phyloP scores from a whole-genome alignment of 192 early-diverging fungal species.

The Mortierella claussenii region DNA sequence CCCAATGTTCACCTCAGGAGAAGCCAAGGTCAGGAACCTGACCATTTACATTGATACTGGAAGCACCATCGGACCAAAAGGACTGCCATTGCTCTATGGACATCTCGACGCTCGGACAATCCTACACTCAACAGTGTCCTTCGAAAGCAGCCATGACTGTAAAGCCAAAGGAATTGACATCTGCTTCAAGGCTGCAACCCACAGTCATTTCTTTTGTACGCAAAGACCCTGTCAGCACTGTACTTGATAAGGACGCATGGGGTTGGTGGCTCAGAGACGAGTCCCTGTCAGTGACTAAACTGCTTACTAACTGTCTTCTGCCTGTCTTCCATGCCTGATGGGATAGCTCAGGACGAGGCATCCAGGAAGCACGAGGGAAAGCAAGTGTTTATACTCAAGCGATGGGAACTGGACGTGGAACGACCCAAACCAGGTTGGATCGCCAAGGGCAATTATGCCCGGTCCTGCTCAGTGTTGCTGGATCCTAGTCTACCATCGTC shows the following conservation, averaged over 20 bases:
- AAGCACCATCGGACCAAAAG: slow-evolving; percentile 16
- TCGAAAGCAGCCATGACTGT: slow-evolving; percentile 21
- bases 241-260: no score
- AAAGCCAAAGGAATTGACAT: slow-evolving; percentile 21
- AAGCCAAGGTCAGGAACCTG: slow-evolving; percentile 22
- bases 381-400: slow-evolving; percentile 20
- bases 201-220: slow-evolving; percentile 14
- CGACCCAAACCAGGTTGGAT: slow-evolving; percentile 20
- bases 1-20: slow-evolving; percentile 5
- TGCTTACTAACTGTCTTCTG: background rate
- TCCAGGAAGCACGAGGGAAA: slow-evolving; percentile 8
- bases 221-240: background rate
- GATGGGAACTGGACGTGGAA: slow-evolving; percentile 17
- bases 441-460: slow-evolving; percentile 19
- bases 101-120: slow-evolving; percentile 8
- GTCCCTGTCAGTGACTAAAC: background rate
- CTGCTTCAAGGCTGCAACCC: slow-evolving; percentile 14
- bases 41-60: slow-evolving; percentile 26
- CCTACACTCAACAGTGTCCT: slow-evolving; percentile 12
- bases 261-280: background rate
- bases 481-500: slow-evolving; percentile 26
- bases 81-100: slow-evolving; percentile 21
- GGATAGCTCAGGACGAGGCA: slow-evolving; percentile 16
- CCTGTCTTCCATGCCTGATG: no score
- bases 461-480: slow-evolving; percentile 12